Conservation (phyloP, 345 rosid species). For the Eucalyptus erythrocorys region DNA sequence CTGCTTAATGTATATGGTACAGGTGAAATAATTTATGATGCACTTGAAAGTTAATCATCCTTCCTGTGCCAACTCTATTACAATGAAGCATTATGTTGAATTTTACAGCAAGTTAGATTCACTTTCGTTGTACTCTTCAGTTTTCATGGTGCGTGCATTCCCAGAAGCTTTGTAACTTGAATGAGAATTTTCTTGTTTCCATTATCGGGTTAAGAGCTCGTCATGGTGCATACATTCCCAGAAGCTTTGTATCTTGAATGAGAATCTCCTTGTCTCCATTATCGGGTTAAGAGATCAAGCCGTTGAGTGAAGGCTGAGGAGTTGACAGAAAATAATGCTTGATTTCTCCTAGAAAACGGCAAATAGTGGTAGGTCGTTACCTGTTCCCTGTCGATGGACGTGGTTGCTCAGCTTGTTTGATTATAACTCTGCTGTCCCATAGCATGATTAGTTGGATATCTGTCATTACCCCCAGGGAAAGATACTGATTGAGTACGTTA, state of each 20-base stretch:
- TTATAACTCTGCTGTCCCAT: background rate
- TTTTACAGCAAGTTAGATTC: background rate
- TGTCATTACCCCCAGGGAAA: background rate
- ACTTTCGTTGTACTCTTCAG: background rate
- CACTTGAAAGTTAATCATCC: background rate
- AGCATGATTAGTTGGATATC: background rate
- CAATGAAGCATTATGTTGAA: background rate
- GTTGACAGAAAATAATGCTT: background rate
- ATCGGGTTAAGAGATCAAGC: background rate
- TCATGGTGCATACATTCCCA: background rate
- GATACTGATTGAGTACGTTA: background rate
- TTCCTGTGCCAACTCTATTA: background rate
- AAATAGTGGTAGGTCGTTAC: background rate
- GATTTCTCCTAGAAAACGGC: background rate
- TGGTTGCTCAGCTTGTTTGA: background rate
- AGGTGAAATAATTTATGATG: background rate
- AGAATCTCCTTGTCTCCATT: background rate
- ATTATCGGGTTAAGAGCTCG: background rate
- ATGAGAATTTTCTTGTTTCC: background rate
- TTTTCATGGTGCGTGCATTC: background rate
- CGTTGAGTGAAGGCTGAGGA: background rate
- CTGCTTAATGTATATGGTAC: background rate
- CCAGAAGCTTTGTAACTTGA: background rate
- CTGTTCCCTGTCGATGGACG: background rate
- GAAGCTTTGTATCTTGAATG: background rate